Base-by-base conservation (phyloP, 306 rosid species). In the Cucurbita maxima region DNA sequence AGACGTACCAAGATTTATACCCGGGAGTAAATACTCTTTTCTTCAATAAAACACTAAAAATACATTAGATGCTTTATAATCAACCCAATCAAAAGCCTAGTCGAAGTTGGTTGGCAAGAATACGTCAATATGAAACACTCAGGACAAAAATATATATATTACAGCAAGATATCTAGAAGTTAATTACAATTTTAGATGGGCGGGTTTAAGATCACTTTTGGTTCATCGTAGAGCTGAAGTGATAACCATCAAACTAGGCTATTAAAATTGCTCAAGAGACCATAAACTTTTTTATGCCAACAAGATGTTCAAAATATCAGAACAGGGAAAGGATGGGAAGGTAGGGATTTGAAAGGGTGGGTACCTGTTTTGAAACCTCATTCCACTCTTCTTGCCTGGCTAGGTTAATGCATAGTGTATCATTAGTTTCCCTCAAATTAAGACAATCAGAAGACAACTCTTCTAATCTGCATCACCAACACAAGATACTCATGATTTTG, bases 331-430 rank as follows among this genome's bases (percentile, higher is more conserved):
- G 36, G 68, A 34, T 15, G 36, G 57, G 47, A 12, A 13, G 51
- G 22, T 61, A 34, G 10, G 9, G 12, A 37, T 9, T 58, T 58
- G 6, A 10, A 60, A 36, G 47, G 22, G 12, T n/a, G 10, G 53
- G 77, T 78, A 94, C 99, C 89, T 80, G 82, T 82, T 85, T 86
- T 72, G 87, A 94, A 75, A 76, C 85, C 75, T 81, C 88, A 79
- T 79, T 88, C 75, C 78, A 79, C 78, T 86, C 88, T 73, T 78
- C 83, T 75, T 86, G 85, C 79, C 64, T 81, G 44, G 86, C 84
- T 74, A 91, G 87, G 77, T 86, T 86, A 82, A 40, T 74, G 75
- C 76, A 81, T 75, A 90, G 66, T 68, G 80, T 80, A 81, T 82
- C 88, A 81, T 82, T 87, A 52, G 73, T 69, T 76, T 84, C 85